Evolutionary conservation across 2,329 filamentous ascomycete genomes (phyloP).

Genomic region (Trichoderma sp.): DNA sequence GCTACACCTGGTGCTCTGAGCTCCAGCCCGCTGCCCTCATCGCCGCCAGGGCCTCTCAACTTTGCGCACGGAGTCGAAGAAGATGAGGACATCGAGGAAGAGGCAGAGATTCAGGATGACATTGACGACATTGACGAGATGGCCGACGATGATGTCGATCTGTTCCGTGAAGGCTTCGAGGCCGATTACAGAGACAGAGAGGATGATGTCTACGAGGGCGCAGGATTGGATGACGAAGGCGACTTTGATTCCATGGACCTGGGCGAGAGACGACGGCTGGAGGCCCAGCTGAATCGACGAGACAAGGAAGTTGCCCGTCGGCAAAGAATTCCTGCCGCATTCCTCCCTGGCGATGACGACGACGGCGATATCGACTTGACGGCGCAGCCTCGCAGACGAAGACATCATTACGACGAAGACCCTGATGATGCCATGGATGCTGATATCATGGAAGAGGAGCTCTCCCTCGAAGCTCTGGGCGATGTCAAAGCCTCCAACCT

Average conservation of each 20-base stretch:
- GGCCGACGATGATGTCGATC: slow-evolving; percentile 79
- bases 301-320: slow-evolving; percentile 72
- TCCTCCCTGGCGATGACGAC: slow-evolving; percentile 80
- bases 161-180: slow-evolving; percentile 75
- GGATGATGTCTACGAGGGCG: slow-evolving; percentile 69
- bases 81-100: slow-evolving; percentile 72
- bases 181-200: slow-evolving; percentile 70
- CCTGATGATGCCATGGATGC: slow-evolving; percentile 89
- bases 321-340: slow-evolving; percentile 71
- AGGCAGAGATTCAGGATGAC: slow-evolving; percentile 72
- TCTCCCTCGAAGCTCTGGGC: slow-evolving; percentile 86
- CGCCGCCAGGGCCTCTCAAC: slow-evolving; percentile 61
- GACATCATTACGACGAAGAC: slow-evolving; percentile 93
- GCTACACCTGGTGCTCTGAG: slow-evolving; percentile 55
- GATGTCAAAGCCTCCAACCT: slow-evolving; percentile 93
- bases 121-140: slow-evolving; percentile 79
- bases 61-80: slow-evolving; percentile 71
- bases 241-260: slow-evolving; percentile 73
- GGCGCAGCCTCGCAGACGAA: slow-evolving; percentile 79
- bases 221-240: slow-evolving; percentile 76
- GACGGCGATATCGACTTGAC: slow-evolving; percentile 84
- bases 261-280: slow-evolving; percentile 69
- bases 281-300: slow-evolving; percentile 72
- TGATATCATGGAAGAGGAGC: slow-evolving; percentile 93
- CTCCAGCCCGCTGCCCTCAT: slow-evolving; percentile 69